Base-by-base conservation (phyloP, 352 stramenopile genomes). In the Pythium myriotylum region DNA sequence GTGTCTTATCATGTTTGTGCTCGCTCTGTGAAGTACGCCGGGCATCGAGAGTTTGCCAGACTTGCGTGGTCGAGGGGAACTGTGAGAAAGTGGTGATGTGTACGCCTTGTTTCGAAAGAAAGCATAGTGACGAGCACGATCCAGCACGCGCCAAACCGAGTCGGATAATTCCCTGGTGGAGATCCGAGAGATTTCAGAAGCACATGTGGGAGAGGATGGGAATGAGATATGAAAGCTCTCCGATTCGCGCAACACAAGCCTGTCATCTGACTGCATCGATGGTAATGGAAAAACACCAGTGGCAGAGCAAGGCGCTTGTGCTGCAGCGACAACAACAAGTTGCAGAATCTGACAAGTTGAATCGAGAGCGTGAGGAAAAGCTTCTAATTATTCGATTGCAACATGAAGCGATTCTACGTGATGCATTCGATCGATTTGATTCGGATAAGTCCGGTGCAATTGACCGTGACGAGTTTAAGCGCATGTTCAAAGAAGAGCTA, bases 401-500 rank as follows among this genome's bases (percentile, higher is more conserved):
- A 46, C 58, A 80, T n/a, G 69, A 80, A 23, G 60, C 65, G 8
- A 80, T 80, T 47, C 27, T 83, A 16, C 71, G 72, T 12, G 74
- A 83, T 33, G 74, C 72, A 1, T 83, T 83, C 47, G 66, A 80
- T 33, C 62, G 69, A 14, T 83, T 73, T 47, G 74, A 83, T 47
- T 49, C 54, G 8, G 74, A 83, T 48, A 62, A 65, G 23, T 83
- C 74, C 2, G 72, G 72, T 0, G 61, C 62, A 20, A 80, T 83
- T 40, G 74, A 80, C 52, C 51, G 60, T 2, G 23, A 27, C 1
- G 74, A 83, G 47, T 60, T 83, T 43, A 67, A 62, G 41, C 56
- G 68, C 12, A 83, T 83, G 72, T 77, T 80, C 51, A 63, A 58
- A 16, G 72, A 83, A n/a, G 74, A 83, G 40, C 26, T 83, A 20